Conservation (phyloP, 2,329 filamentous ascomycete species). For the Fusarium sp. region DNA sequence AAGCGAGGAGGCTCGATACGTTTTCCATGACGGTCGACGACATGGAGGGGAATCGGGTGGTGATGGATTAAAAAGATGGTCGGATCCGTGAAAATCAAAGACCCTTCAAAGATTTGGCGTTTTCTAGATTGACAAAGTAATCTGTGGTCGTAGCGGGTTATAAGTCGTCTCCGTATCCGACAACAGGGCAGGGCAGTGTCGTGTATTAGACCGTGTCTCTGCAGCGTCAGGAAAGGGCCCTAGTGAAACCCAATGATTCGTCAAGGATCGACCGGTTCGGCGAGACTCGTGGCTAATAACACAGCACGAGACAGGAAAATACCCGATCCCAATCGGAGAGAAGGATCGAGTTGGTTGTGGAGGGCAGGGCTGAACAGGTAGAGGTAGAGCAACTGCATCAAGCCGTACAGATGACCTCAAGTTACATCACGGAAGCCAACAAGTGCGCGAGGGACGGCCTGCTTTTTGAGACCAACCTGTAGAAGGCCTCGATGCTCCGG, state of each 20-base stretch:
- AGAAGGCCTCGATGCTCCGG: neutral
- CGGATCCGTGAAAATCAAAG: neutral
- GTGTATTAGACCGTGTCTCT: slow-evolving; percentile 35
- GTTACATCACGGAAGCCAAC: neutral
- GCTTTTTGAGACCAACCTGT: slow-evolving; percentile 18
- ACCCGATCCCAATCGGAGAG: slow-evolving; percentile 18
- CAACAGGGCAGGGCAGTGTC: slow-evolving; percentile 10
- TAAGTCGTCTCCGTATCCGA: slow-evolving; percentile 16
- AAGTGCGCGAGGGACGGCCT: slow-evolving; percentile 20
- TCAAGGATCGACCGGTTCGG: slow-evolving; percentile 19
- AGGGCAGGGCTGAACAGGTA: neutral
- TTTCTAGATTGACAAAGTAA: slow-evolving; percentile 14
- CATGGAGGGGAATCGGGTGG: neutral
- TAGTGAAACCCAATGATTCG: slow-evolving; percentile 14
- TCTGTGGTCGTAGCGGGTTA: slow-evolving; percentile 22
- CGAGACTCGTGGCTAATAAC: slow-evolving; percentile 19
- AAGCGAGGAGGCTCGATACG: slow-evolving; percentile 33
- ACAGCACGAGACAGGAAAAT: slow-evolving; percentile 14
- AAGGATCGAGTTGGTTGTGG: neutral
- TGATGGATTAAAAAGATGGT: neutral
- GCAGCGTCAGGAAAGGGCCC: slow-evolving; percentile 19
- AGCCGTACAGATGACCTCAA: neutral
- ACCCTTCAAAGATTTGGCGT: neutral
- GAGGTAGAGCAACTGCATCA: neutral
- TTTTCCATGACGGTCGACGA: slow-evolving; percentile 35